Conservation (phyloP, 2,329 filamentous ascomycete species). For the Malbranchea zuffiana region DNA sequence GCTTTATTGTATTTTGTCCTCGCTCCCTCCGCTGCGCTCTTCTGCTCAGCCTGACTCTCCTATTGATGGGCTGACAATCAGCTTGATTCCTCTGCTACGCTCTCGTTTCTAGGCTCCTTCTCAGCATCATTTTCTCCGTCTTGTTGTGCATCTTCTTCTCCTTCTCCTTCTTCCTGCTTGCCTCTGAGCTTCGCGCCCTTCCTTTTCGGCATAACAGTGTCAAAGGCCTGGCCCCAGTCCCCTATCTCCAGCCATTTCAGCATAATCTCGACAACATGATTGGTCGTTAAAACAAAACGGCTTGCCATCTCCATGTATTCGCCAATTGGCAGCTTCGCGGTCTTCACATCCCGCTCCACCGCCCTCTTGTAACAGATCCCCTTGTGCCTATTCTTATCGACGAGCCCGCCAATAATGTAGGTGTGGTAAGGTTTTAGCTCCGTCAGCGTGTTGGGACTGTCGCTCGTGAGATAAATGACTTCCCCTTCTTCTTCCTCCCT, state of each 20-base stretch:
- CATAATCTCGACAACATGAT: conserved; percentile 97
- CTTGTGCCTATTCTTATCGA: conserved; percentile 95
- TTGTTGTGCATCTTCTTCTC: conserved; percentile 3
- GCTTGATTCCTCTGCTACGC: not conserved
- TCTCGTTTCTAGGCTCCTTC: not conserved
- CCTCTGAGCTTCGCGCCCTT: conserved; percentile 40
- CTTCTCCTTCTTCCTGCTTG: not conserved
- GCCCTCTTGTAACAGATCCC: conserved; percentile 82
- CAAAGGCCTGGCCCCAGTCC: conserved; percentile 85
- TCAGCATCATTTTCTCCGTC: conserved; percentile 4
- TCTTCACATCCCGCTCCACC: conserved; percentile 62
- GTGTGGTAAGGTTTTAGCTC: conserved; percentile 76
- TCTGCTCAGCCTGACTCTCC: not conserved
- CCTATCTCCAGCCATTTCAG: conserved; percentile 78
- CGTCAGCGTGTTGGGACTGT: conserved; percentile 75
- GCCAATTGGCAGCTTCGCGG: conserved; percentile 87
- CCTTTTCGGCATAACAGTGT: conserved; percentile 76
- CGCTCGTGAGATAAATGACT: conserved; percentile 81
- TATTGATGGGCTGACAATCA: not conserved
- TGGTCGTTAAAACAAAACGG: conserved; percentile 77
- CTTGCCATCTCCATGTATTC: conserved; percentile 87
- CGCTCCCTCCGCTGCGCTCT: too few relatives aligned
- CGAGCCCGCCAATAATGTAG: conserved; percentile 87
- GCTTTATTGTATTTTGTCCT: too few relatives aligned
- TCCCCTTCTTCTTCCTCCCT: conserved; percentile 39